Conservation (phyloP, 1,139 yeast genomes). For the Ogataea hybrid region DNA sequence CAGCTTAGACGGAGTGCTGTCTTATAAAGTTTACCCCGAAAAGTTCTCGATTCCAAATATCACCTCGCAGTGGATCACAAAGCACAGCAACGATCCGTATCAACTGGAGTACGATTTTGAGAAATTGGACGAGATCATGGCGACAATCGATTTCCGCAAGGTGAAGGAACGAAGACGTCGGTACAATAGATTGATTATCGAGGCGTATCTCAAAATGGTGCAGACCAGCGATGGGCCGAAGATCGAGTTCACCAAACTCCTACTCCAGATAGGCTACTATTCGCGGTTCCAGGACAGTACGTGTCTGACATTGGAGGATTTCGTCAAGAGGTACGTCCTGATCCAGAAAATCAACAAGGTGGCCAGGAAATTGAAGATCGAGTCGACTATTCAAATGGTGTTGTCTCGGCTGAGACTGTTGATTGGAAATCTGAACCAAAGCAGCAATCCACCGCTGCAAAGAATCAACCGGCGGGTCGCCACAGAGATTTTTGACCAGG, state of each 20-base stretch:
- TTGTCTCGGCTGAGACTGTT: slow-evolving; percentile 57
- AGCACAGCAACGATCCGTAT: slow-evolving; percentile 52
- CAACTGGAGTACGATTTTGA: slow-evolving; percentile 49
- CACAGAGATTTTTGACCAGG: slow-evolving; percentile 7
- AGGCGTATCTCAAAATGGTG: slow-evolving; percentile 50
- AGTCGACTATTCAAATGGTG: slow-evolving; percentile 57
- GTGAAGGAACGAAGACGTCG: slow-evolving; percentile 50
- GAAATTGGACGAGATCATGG: slow-evolving; percentile 44
- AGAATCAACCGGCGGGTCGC: slow-evolving; percentile 3
- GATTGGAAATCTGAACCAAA: slow-evolving; percentile 13
- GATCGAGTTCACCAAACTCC: slow-evolving; percentile 62
- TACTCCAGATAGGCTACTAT: slow-evolving; percentile 73
- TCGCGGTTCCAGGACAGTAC: slow-evolving; percentile 66
- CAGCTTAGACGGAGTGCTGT: slow-evolving; percentile 67
- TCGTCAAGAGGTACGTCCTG: slow-evolving; percentile 62
- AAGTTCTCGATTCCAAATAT: slow-evolving; percentile 49
- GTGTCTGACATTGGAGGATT: slow-evolving; percentile 72
- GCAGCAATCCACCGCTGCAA: not conserved
- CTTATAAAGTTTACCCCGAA: slow-evolving; percentile 61
- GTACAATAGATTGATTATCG: slow-evolving; percentile 62
- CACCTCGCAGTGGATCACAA: slow-evolving; percentile 48
- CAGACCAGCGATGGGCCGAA: slow-evolving; percentile 56
- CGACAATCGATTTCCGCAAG: slow-evolving; percentile 50
- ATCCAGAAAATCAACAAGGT: slow-evolving; percentile 59
- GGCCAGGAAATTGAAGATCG: slow-evolving; percentile 47